phyloP scores from a whole-genome alignment of 768 basidiomycete species.

The Exsudoporus frostii region DNA sequence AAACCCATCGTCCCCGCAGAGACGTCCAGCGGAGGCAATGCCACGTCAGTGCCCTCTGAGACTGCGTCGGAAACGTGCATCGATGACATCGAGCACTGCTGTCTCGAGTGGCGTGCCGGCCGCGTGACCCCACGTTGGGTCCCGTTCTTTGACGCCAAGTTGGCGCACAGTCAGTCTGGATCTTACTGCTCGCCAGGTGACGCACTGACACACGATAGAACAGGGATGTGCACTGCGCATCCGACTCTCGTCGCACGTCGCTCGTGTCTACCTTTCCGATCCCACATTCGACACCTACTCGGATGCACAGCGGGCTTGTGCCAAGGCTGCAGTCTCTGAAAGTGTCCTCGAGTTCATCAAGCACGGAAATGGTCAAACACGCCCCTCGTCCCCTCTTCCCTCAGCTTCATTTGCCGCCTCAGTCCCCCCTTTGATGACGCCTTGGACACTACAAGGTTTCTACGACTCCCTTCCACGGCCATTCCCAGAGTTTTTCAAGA shows the following conservation, averaged over 20 bases:
- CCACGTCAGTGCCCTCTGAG: background rate
- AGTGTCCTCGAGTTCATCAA: conserved; percentile 59
- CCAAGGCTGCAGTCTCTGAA: conserved; percentile 48
- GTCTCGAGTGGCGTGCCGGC: conserved; percentile 51
- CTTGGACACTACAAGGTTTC: conserved; percentile 51
- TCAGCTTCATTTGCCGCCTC: conserved; percentile 1
- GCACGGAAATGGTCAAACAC: conserved; percentile 49
- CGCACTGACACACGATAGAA: conserved; percentile 28
- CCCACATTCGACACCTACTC: conserved; percentile 37
- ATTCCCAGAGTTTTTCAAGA: conserved; percentile 51
- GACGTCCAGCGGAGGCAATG: background rate
- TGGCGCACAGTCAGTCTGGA: conserved; percentile 38
- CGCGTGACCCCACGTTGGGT: conserved; percentile 55
- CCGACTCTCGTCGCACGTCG: conserved; percentile 47
- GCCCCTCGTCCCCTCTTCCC: conserved; percentile 29
- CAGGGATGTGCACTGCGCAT: conserved; percentile 59
- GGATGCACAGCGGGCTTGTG: conserved; percentile 53
- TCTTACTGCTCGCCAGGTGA: background rate
- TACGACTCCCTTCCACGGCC: conserved; percentile 66
- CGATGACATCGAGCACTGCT: conserved; percentile 50
- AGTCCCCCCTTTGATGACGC: conserved; percentile 10
- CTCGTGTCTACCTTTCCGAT: conserved; percentile 50
- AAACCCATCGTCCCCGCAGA: conserved; percentile 29
- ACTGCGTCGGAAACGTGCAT: conserved; percentile 18
- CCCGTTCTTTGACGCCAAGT: conserved; percentile 44